Evolutionary conservation across 257 asterid genomes (phyloP).

Genomic region (Forsythia viridissima): DNA sequence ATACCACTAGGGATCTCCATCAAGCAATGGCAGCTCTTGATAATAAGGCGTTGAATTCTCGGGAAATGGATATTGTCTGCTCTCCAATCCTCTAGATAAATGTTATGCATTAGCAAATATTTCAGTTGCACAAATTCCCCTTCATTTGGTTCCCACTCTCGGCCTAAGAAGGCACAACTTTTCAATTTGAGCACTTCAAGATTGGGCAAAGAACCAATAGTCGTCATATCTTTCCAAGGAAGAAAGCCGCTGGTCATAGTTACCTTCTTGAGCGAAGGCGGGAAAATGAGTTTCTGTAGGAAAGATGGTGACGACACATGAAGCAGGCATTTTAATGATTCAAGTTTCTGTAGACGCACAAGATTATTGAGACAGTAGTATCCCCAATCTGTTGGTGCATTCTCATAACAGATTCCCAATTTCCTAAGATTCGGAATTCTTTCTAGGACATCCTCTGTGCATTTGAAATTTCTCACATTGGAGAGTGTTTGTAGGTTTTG

Average conservation of each 20-base stretch:
- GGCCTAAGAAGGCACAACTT: not conserved
- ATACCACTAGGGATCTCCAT: not conserved
- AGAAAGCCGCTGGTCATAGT: not conserved
- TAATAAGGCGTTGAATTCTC: not conserved
- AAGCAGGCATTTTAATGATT: too few relatives aligned
- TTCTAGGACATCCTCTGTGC: not conserved
- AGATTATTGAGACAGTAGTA: not conserved
- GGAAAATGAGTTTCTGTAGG: too few relatives aligned
- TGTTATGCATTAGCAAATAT: not conserved
- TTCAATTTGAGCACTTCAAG: not conserved
- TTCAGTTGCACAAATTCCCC: not conserved
- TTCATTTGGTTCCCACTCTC: not conserved
- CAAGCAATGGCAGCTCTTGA: not conserved
- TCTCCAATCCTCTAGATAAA: not conserved
- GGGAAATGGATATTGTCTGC: not conserved
- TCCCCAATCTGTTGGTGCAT: not conserved
- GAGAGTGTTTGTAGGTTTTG: conserved; percentile 6
- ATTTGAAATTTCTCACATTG: not conserved
- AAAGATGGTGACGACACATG: too few relatives aligned
- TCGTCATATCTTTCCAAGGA: too few relatives aligned
- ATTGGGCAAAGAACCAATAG: not conserved
- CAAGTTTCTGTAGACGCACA: too few relatives aligned
- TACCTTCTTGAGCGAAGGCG: too few relatives aligned
- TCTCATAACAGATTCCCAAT: not conserved
- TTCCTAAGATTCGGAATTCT: conserved; percentile 3